Percentiles rank a stretch among this genome's conserved stretches.
These are phyloP conservation scores for Boletus rubropictus DNA, from an alignment of 768 basidiomycete species.

Conservation along the genomic window DNA sequence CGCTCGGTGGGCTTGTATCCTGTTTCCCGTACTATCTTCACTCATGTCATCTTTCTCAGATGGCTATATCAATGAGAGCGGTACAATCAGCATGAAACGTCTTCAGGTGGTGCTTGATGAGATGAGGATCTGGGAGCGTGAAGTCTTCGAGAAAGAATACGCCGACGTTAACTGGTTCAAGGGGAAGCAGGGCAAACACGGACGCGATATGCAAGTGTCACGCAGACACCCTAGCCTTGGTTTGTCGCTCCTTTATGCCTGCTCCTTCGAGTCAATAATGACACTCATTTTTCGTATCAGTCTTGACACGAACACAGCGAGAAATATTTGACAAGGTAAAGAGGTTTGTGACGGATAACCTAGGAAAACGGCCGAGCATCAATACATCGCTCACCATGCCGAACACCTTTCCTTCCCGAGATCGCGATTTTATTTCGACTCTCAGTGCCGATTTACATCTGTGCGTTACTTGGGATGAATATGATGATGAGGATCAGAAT, in stretches of 20 bases:
- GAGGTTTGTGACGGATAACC: constrained; percentile 56
- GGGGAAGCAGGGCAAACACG: constrained; percentile 79
- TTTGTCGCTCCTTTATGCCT: constrained; percentile 30
- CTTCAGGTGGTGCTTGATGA: constrained; percentile 86
- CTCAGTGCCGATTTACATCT: constrained; percentile 77
- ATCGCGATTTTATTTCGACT: constrained; percentile 71
- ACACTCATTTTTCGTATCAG: constrained; percentile 28
- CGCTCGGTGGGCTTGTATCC: constrained; percentile 44
- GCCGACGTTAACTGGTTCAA: constrained; percentile 90
- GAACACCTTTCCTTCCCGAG: constrained; percentile 75
- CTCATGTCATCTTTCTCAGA: constrained; percentile 38
- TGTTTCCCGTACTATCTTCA: neutral
- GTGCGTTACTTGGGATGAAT: constrained; percentile 87
- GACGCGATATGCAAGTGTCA: constrained; percentile 58
- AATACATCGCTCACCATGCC: constrained; percentile 54
- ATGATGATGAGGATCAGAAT: constrained; percentile 76
- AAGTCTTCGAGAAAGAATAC: constrained; percentile 88
- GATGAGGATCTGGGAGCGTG: constrained; percentile 82
- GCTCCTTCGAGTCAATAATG: neutral
- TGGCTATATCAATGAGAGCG: constrained; percentile 90
- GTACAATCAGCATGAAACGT: constrained; percentile 71
- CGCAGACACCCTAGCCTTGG: constrained; percentile 58
- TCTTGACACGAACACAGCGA: constrained; percentile 69
- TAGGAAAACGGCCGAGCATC: constrained; percentile 26
- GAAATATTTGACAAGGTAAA: constrained; percentile 76